A percentile compares a stretch with the other conserved stretches of the same genome.
These are phyloP conservation scores for Ophiostoma pallidulum DNA, from an alignment of 2,329 filamentous ascomycete species.

Conservation along the genomic window DNA sequence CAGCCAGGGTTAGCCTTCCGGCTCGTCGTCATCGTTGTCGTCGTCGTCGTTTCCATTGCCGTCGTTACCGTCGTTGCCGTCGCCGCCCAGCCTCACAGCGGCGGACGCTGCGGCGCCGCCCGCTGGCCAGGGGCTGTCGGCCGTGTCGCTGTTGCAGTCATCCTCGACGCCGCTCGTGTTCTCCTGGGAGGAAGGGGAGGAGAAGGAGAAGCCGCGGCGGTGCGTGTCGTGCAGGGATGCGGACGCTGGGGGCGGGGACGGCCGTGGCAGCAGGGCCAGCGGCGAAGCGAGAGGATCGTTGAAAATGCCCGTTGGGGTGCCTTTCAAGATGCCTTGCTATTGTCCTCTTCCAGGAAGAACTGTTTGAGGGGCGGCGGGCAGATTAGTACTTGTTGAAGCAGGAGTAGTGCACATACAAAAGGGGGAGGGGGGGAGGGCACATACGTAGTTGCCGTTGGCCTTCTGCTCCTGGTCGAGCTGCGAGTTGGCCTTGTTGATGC, in stretches of 20 bases:
- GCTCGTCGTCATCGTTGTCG: conserved; percentile 54
- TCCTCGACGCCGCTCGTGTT: conserved; percentile 23
- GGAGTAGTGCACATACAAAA: too few species aligned
- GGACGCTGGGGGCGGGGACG: background rate
- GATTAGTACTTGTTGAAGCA: too few species aligned
- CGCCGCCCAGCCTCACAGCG: background rate
- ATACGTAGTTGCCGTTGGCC: conserved; percentile 78
- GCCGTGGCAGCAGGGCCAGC: background rate
- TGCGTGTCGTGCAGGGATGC: conserved; percentile 9
- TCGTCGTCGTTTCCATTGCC: conserved; percentile 22
- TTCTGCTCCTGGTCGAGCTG: conserved; percentile 99
- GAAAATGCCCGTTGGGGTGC: conserved; percentile 38
- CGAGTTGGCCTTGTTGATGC: conserved; percentile 95
- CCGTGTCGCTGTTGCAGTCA: conserved; percentile 13
- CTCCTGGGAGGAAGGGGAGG: conserved; percentile 2
- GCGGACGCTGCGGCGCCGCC: background rate
- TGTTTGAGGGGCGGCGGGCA: too few species aligned
- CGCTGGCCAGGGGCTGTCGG: background rate
- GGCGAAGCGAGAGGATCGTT: background rate
- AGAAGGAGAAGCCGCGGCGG: too few species aligned
- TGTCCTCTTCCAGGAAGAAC: conserved; percentile 88
- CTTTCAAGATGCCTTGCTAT: conserved; percentile 52
- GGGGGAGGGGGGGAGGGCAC: conserved; percentile 25
- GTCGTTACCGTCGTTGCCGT: too few species aligned
- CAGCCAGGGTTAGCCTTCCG: conserved; percentile 50